Evolutionary conservation across 352 stramenopile genomes (phyloP), one percentile per base, ranked within the genome.

Genomic region (Lagenidium sp.): DNA sequence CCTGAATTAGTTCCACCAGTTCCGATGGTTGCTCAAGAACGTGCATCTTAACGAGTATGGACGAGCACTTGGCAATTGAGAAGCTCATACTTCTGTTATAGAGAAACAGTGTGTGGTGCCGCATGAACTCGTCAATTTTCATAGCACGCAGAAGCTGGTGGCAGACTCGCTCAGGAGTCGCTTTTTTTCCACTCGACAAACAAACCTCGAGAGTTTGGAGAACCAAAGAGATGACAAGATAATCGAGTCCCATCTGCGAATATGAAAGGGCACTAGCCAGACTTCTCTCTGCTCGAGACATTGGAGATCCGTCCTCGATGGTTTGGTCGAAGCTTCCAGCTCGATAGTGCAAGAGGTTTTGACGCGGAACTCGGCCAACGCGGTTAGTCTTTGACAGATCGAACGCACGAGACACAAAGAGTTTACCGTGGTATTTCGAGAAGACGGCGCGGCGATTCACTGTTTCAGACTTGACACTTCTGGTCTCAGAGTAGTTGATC

Each of bases 401-500:
- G 36, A 94, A 89, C 4, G 73, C 75, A 6, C 81, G 78, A 36
- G 79, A 77, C 1, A 94, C 74, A 51, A 91, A 94, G 31, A 88
- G 55, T n/a, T 65, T 68, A 32, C 73, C 68, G 50, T 88, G 81
- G 38, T 89, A 85, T 50, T 89, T 88, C 1, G 81, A 84, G 41
- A 94, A 94, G 20, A 91, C 76, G 21, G 78, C 69, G 28, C 77
- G 75, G 16, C 81, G 78, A 47, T 94, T 94, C 31, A 79, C 71
- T 10, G 75, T 82, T 47, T 94, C 81, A 2, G 79, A 86, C 49
- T 89, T 94, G 46, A 91, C 68, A 35, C 77, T 94, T 25, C 73
- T 63, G 18, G 79, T 87, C 48, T 87, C 76, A n/a, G 81, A 90
- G 58, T 91, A 94, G 53, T 94, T 94, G 48, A 94, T 72, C 34